Evolutionary conservation across 2,329 filamentous ascomycete genomes (phyloP).

Genomic region (Lojkania enalia): DNA sequence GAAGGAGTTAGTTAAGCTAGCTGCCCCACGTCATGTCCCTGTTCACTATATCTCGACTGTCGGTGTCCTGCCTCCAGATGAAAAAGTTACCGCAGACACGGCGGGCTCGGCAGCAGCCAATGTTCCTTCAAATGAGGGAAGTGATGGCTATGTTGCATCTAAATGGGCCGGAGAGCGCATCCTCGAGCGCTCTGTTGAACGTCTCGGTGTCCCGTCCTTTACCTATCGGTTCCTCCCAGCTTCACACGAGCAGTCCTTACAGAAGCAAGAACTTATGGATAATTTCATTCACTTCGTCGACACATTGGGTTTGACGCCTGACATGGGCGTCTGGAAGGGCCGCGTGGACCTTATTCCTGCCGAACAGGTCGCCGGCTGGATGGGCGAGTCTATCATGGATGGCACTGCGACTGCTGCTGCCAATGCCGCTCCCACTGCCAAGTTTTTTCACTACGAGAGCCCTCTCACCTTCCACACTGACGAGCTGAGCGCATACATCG

Average conservation of each 20-base stretch:
- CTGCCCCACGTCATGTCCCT: constrained; percentile 7
- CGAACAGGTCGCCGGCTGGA: constrained; percentile 4
- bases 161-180: constrained; percentile 48
- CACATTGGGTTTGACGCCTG: constrained; percentile 1
- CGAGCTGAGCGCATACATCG: constrained; percentile 1
- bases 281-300: constrained; percentile 4
- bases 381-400: constrained; percentile 3
- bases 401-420: no score
- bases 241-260: background rate
- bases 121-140: constrained; percentile 28
- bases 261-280: constrained; percentile 4
- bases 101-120: background rate
- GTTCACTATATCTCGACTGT: constrained; percentile 19
- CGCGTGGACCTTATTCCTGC: constrained; percentile 8
- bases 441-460: constrained; percentile 8
- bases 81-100: background rate
- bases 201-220: constrained; percentile 1
- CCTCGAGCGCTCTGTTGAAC: constrained; percentile 30
- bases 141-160: constrained; percentile 42
- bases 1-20: constrained; percentile 15
- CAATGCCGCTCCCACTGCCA: background rate
- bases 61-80: constrained; percentile 1
- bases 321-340: constrained; percentile 9
- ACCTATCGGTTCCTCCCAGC: constrained; percentile 5
- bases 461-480: constrained; percentile 1